Base-by-base conservation (phyloP, 2,329 filamentous ascomycete species). In the Diplocarpon mali region DNA sequence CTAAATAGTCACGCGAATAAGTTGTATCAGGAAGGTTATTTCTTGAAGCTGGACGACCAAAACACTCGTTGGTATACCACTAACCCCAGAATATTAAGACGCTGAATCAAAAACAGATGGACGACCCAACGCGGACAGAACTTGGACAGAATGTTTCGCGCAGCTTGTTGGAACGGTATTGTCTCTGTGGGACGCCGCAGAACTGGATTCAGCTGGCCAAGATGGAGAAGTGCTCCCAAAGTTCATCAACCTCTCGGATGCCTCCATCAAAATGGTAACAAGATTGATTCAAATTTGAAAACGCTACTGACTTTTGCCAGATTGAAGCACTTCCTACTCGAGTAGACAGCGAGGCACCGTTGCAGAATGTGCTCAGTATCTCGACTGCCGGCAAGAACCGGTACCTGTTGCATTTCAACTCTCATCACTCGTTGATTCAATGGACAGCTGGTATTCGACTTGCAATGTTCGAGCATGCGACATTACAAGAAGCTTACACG, bases 21-120 rank as follows among this genome's bases (percentile, higher is more conserved):
- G 67, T 70, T 96, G 45, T 98, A 96, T 63, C 89, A 95, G 57
- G 92, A 98, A 67, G 92, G 92, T 31, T 98, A 96, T 61, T 96
- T 98, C 55, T 68, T 98, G 56, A 98, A 96, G 67, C 70, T 98
- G 39, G 90, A 95, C 64, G 92, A 98, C 64, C 80, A 95, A 56
- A 93, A 96, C 60, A 82, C 80, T 44, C 81, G 89, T 95, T 75
- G 57, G 86, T 76, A 54, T 55, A 28, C 24, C 24, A 7, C 28
- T 12, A 24, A 15, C 17, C 20, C 12, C 32, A 10, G 5, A 16
- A 28, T n/a, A 38, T 20, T 40, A 64, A 69, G 57, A 71, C 46
- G 10, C 29, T 32, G 30, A 32, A 12, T 32, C 30, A 37, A 38
- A n/a, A 47, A 20, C 64, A 95, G 88, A 90, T 65, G 92, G 92